Base-by-base conservation (phyloP, 2,329 filamentous ascomycete genomes). In the Penicillium sp. region DNA sequence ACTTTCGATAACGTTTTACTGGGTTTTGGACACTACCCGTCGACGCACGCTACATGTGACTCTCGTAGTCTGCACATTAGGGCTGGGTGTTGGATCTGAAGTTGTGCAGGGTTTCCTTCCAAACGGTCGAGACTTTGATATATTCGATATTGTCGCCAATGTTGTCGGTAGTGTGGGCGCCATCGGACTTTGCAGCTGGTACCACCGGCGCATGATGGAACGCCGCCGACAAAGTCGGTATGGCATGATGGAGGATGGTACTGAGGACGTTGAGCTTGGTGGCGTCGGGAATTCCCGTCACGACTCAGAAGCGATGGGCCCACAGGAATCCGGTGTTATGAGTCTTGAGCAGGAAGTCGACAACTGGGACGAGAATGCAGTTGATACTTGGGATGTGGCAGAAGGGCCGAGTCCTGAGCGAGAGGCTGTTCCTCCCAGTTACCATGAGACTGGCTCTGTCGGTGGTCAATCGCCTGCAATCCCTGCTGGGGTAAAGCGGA, bases 141-240 rank as follows among this genome's bases (percentile, higher is more conserved):
- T 88, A 46, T 90, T 88, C 68, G 91, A 97, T 71, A 90, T 99
- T 59, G 79, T 91, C 50, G 91, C 92, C 69, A 99, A 99, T 72
- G 75, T 96, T 0, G 77, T 90, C 38, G 94, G 94, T 40, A 93
- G 89, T 61, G 74, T 89, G 14, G 77, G 80, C 0, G 91, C 84
- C 0, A 71, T 97, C 19, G 87, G 81, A 0, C 72, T 96, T 19
- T 95, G 90, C 71, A 87, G 86, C 55, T 93, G 90, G 89, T 99
- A 99, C 72, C 94, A 99, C 76, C 88, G 89, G 69, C 88, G 94
- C 56, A 97, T 97, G 91, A 79, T 97, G 37, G 93, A 97, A 74
- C 83, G 94, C 59, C 90, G 89, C 71, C 83, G 92, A 57, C 80
- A 85, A 67, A 85, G 84, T 53, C 89, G 89, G 68, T 84, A 84